Percentiles rank a stretch among this genome's conserved stretches.
These are phyloP conservation scores for Coccomyxa subellipsoidea DNA, from an alignment of 163 green algal genomes.

Conservation along the genomic window DNA sequence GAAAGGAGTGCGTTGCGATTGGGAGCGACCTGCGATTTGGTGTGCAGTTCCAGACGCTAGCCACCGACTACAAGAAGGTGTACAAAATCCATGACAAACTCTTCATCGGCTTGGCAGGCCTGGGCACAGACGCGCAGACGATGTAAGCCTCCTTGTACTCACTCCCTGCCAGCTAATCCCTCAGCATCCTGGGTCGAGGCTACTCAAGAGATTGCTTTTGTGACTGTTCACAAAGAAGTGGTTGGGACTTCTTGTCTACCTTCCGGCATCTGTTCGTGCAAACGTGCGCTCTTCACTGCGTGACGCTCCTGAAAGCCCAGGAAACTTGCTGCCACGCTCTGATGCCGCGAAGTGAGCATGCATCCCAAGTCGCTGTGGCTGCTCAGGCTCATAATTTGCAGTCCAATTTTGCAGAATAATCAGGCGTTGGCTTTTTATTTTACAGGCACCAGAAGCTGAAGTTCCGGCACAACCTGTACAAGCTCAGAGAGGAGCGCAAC, in stretches of 20 bases:
- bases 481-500: slow-evolving; percentile 92
- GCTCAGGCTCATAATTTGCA: neutral
- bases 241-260: too few species aligned
- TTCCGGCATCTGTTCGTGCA: too few species aligned
- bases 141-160: slow-evolving; percentile 57
- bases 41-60: slow-evolving; percentile 96
- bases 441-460: slow-evolving; percentile 64
- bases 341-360: too few species aligned
- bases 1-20: slow-evolving; percentile 97
- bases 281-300: too few species aligned
- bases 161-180: too few species aligned
- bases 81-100: slow-evolving; percentile 93
- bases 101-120: slow-evolving; percentile 88
- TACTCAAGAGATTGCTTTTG: too few species aligned
- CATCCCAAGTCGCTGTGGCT: too few species aligned
- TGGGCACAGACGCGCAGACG: slow-evolving; percentile 91
- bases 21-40: slow-evolving; percentile 95
- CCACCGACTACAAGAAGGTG: slow-evolving; percentile 94
- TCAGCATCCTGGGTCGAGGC: too few species aligned
- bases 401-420: neutral
- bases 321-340: too few species aligned
- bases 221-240: too few species aligned
- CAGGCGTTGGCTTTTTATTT: neutral
- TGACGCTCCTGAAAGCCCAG: too few species aligned
- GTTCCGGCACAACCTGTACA: slow-evolving; percentile 98